Base-by-base conservation (phyloP, 192 early-diverging fungal species). In the Cladochytrium replicatum region DNA sequence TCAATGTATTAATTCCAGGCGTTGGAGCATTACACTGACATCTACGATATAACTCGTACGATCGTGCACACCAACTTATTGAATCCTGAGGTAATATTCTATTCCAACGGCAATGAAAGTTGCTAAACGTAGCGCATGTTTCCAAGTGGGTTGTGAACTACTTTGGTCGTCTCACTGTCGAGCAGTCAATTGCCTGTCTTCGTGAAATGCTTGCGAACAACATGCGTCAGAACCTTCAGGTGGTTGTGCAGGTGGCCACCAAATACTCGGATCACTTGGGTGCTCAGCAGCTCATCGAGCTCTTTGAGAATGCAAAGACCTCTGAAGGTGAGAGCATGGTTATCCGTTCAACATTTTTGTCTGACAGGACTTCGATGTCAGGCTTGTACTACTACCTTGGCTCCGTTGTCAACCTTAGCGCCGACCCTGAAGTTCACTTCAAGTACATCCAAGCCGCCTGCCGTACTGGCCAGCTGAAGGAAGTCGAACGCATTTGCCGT, bases 371-470 rank as follows among this genome's bases (percentile, higher is more conserved):
- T n/a, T n/a, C n/a, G n/a, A n/a, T n/a, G n/a, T n/a, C 34, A 77
- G 72, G 89, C 19, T 71, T 99, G 46, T 99, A 99, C 66, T 96
- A 94, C 67, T 99, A 91, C 68, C 67, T 99, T 28, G 93, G 91
- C 1, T 86, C 96, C 0, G 81, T 97, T 37, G 93, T 96, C 56
- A 99, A 97, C 62, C 74, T 96, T 41, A 89, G 89, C 54, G 82
- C 91, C 50, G 93, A 96, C 54, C 77, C 87, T 4, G 86, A 91
- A 32, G 96, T 99, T 0, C 88, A 94, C 52, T 94, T 93, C 77
- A 97, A 97, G 77, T 99, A 97, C 68, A 99, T 99, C 48, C 92
- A 99, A 66, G 87, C 96, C 8, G 93, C 91, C 8, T 83, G 84
- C 48, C 70, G 82, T 28, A 88, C 88, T 29, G 91, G 92, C 9